Conservation (phyloP, 2,329 filamentous ascomycete species). For the Biscogniauxia mediterranea region DNA sequence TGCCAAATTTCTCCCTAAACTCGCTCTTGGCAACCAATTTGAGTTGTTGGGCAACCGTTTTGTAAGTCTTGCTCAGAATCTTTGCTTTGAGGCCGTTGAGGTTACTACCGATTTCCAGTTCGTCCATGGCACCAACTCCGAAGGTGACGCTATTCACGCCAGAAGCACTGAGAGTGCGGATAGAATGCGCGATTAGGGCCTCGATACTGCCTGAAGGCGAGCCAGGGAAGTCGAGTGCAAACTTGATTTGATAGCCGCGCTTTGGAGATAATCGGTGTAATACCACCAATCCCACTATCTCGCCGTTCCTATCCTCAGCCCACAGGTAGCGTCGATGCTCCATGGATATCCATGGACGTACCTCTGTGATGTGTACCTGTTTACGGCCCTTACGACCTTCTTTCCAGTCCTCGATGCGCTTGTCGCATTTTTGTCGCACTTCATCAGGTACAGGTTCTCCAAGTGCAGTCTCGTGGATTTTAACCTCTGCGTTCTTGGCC, state of each 20-base stretch:
- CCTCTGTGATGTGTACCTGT: slow-evolving; percentile 88
- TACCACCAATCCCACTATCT: slow-evolving; percentile 74
- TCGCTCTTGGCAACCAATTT: slow-evolving; percentile 70
- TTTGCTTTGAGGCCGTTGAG: slow-evolving; percentile 76
- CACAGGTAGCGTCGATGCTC: slow-evolving; percentile 85
- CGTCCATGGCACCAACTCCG: slow-evolving; percentile 74
- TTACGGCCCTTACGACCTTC: slow-evolving; percentile 71
- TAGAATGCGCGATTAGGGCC: slow-evolving; percentile 61
- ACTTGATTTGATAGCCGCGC: slow-evolving; percentile 93
- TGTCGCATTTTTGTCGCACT: slow-evolving; percentile 66
- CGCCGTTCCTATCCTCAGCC: slow-evolving; percentile 69
- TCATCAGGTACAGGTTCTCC: slow-evolving; percentile 64
- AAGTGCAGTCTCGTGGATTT: slow-evolving; percentile 70
- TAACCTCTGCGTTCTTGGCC: slow-evolving; percentile 57
- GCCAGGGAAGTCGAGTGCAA: slow-evolving; percentile 88
- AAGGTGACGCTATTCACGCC: slow-evolving; percentile 76
- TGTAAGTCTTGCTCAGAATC: slow-evolving; percentile 80
- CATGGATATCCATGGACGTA: slow-evolving; percentile 82
- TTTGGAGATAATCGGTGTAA: slow-evolving; percentile 76
- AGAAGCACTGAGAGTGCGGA: slow-evolving; percentile 52
- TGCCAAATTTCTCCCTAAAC: slow-evolving; percentile 88
- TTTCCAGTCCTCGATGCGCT: slow-evolving; percentile 77
- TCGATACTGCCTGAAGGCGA: slow-evolving; percentile 88
- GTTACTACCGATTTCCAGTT: slow-evolving; percentile 76
- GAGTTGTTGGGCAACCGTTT: slow-evolving; percentile 45